Evolutionary conservation across 441 rosid genomes (phyloP).

Genomic region (Croton setiger): DNA sequence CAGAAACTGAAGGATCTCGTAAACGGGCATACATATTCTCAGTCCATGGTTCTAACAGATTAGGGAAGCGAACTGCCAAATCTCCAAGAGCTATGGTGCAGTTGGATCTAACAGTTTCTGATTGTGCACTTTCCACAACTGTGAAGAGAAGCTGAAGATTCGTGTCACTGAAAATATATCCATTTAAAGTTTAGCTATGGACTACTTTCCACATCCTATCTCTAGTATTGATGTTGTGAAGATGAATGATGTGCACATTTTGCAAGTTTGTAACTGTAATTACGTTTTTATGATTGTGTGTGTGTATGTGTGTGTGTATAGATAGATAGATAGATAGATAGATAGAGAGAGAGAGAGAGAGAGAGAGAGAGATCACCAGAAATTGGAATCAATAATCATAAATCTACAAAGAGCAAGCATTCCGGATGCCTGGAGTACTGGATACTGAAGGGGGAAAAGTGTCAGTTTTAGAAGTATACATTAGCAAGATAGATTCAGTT

Average conservation of each 20-base stretch:
- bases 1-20: constrained; percentile 74
- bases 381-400: constrained; percentile 89
- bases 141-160: constrained; percentile 99
- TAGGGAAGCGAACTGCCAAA: constrained; percentile 97
- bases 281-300: background rate
- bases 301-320: background rate
- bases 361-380: constrained; percentile 56
- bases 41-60: constrained; percentile 96
- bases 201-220: background rate
- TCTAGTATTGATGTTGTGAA: background rate
- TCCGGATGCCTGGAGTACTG: constrained; percentile 91
- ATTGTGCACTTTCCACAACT: constrained; percentile 88
- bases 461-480: constrained; percentile 13
- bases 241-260: background rate
- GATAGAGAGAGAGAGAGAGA: constrained; percentile 13
- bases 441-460: constrained; percentile 50
- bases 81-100: constrained; percentile 98
- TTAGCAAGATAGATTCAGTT: background rate
- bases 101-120: constrained; percentile 92
- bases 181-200: constrained; percentile 27
- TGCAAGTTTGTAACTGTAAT: background rate
- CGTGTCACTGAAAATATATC: constrained; percentile 59
- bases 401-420: constrained; percentile 94
- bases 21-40: constrained; percentile 90
- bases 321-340: no score